phyloP scores from a whole-genome alignment of 805 yeast genomes.

The Metschnikowia hibisci region DNA sequence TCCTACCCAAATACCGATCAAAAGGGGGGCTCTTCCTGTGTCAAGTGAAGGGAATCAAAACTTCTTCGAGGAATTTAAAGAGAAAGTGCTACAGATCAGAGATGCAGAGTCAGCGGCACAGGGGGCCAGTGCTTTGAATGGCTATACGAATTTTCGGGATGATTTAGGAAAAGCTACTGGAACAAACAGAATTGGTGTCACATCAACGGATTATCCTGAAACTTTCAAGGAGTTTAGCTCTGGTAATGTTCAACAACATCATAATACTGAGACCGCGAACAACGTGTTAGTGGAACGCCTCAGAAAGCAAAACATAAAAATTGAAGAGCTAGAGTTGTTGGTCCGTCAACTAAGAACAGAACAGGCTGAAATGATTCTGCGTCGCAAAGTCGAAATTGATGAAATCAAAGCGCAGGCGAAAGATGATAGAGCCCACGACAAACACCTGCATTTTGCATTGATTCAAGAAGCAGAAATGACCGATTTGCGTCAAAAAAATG shows the following conservation, averaged over 20 bases:
- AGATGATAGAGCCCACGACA: background rate
- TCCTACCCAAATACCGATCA: background rate
- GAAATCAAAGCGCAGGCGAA: background rate
- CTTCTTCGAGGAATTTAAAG: constrained; percentile 20
- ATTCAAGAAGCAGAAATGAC: constrained; percentile 4
- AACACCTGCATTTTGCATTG: background rate
- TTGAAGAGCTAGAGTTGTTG: constrained; percentile 13
- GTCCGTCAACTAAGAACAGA: constrained; percentile 10
- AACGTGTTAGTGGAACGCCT: constrained; percentile 6
- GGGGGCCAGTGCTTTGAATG: background rate
- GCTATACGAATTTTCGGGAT: background rate
- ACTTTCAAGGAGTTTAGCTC: background rate
- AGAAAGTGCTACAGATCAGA: constrained; percentile 16
- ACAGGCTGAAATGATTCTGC: background rate
- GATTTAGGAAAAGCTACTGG: too few species aligned
- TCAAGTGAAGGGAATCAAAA: constrained; percentile 4
- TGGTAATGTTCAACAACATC: background rate
- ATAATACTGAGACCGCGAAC: background rate
- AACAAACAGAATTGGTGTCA: too few species aligned
- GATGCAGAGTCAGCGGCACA: background rate
- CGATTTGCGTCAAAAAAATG: constrained; percentile 5
- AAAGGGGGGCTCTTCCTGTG: background rate
- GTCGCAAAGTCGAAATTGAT: background rate
- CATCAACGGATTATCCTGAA: too few species aligned
- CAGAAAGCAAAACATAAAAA: constrained; percentile 11